Base-by-base conservation (phyloP, 2,329 filamentous ascomycete species). In the Cladophialophora yegresii region DNA sequence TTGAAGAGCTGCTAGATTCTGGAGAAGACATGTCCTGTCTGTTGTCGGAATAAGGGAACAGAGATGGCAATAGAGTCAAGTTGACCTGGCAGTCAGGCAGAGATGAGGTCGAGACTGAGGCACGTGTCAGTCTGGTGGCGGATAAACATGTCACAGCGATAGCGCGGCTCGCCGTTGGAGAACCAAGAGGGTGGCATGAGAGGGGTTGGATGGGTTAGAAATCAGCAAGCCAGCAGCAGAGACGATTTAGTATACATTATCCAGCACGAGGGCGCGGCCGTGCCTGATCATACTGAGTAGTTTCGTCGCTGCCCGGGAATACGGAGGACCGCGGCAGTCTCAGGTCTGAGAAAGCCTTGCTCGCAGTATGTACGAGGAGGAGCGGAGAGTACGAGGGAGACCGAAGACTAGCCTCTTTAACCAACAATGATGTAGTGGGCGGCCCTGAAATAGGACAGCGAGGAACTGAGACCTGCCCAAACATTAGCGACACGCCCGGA, bases 1-100 rank as follows among this genome's bases (percentile, higher is more conserved):
- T 64, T 16, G 49, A 28, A 5, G 66, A 66, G 55, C 43, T 65
- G 33, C 32, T 54, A n/a, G 63, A 64, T 5, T 64, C 66, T 28
- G 64, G 47, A 26, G 61, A 62, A 49, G 66, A 68, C 66, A 68
- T 68, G 33, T 13, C 47, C 53, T 26, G 54, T 32, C 30, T 13
- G 40, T 32, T 49, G 45, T 22, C 32, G 54, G 54, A 58, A 28
- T 9, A 22, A 20, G 45, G 50, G 5, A 8, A 30, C 16, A n/a
- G 51, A n/a, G 30, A 55, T 50, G 28, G 12, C 36, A 50, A 26
- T n/a, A 58, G 56, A 32, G 43, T 26, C 47, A 51, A 6, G 26
- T 23, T 32, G 45, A 20, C 43, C 30, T 33, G 55, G 32, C 32
- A 50, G n/a, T 28, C 36, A 36, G 33, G 49, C 36, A 43, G 33